Conservation (phyloP, 1,284 basidiomycete species). For the Tilletia caries region DNA sequence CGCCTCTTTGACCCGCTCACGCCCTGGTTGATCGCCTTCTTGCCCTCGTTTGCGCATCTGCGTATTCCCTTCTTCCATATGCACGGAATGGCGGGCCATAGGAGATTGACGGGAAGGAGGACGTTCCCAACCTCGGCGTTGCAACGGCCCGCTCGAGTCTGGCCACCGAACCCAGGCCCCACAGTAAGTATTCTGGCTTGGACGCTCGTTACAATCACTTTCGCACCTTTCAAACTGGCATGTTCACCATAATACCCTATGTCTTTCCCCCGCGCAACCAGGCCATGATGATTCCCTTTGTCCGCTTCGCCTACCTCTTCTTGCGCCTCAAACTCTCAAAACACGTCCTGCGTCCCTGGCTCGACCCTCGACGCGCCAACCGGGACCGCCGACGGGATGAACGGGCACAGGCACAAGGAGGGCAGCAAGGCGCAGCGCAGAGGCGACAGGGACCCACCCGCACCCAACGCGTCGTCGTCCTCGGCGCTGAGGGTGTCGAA, state of each 20-base stretch:
- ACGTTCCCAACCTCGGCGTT: not conserved
- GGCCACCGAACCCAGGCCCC: not conserved
- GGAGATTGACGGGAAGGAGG: not conserved
- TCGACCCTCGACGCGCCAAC: constrained; percentile 25
- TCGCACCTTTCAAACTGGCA: too few species aligned
- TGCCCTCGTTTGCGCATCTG: constrained; percentile 33
- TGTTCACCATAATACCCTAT: too few species aligned
- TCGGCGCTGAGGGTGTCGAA: constrained; percentile 10
- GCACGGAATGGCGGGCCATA: not conserved
- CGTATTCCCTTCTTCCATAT: constrained; percentile 18
- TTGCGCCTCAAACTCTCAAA: constrained; percentile 27
- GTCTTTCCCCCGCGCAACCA: too few species aligned
- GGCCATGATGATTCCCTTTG: constrained; percentile 41
- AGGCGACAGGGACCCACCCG: not conserved
- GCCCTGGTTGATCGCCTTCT: constrained; percentile 41
- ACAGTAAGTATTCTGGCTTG: constrained; percentile 4
- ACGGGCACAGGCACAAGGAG: constrained; percentile 11
- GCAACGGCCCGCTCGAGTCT: not conserved
- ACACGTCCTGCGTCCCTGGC: constrained; percentile 28
- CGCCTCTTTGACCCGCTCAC: constrained; percentile 35
- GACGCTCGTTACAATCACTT: constrained; percentile 7
- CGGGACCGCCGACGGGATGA: constrained; percentile 11
- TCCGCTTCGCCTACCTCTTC: constrained; percentile 38
- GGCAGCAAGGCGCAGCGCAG: constrained; percentile 13
- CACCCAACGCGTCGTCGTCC: constrained; percentile 3